Base-by-base conservation (phyloP, 1,284 basidiomycete species). In the Puccinia hordei region DNA sequence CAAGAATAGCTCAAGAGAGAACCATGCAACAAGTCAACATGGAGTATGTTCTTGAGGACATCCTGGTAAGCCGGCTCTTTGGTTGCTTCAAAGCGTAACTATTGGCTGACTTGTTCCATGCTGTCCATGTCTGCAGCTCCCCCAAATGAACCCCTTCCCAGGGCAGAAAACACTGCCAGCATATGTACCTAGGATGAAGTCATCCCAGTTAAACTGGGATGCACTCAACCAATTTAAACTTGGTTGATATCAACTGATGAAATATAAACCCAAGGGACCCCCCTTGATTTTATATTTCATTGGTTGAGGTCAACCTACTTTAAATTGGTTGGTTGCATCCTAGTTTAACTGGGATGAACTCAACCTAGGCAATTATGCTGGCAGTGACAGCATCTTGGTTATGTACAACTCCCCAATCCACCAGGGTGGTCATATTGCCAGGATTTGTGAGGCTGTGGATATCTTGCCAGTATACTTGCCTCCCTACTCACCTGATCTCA, bases 401-500 rank as follows among this genome's bases (percentile, higher is more conserved):
- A 33, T 63, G 61, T 27, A 63, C 22, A 63, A 63, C 35, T 27
- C 61, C 2, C 13, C 2, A 8, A 63, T 63, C 12, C 61, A 63
- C 35, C 61, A 63, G 8, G 61, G 68, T 6, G 68, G 68, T 1
- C 44, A 46, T 24, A 49, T 71, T 24, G 24, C 6, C 46, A 46
- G 51, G 41, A 38, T 71, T 0, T 71, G 68, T 49, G 46, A 33
- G 13, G 30, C 19, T 2, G 46, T 22, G 10, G 22, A 53, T 19
- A 30, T 71, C 6, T 46, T 71, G 0, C 30, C n/a, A 0, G 27
- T 71, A 3, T 51, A 71, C 27, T n/a, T 71, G 22, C 68, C 46
- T 22, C 24, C 68, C 4, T 71, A 71, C 33, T 71, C n/a, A 4
- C 68, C 68, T 10, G 68, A 71, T 12, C 19, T 71, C 24, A 71